These are phyloP conservation scores for Leccinum longicurvipes DNA, from an alignment of 768 basidiomycete species.

Conservation along the genomic window DNA sequence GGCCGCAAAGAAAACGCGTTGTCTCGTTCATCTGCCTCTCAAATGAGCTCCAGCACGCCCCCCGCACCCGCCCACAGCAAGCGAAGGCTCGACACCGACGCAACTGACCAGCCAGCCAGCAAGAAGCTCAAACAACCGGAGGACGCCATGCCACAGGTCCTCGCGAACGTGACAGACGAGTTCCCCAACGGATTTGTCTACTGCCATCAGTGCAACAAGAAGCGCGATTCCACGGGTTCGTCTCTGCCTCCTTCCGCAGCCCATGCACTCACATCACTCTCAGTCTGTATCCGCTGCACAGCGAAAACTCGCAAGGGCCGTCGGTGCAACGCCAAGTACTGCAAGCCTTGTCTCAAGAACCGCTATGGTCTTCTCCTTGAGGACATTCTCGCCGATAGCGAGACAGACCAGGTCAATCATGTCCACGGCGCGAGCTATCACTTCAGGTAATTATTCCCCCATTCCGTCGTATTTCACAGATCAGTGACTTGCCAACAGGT, in stretches of 20 bases:
- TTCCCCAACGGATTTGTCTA: slow-evolving; percentile 43
- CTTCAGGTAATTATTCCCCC: slow-evolving; percentile 46
- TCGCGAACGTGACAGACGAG: slow-evolving; percentile 23
- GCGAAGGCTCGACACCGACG: slow-evolving; percentile 44
- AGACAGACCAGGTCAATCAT: slow-evolving; percentile 26
- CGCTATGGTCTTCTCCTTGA: slow-evolving; percentile 48
- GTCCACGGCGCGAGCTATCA: slow-evolving; percentile 35
- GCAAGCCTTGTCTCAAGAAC: slow-evolving; percentile 63
- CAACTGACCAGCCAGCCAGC: slow-evolving; percentile 12
- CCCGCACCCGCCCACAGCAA: slow-evolving; percentile 38
- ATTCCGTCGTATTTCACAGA: slow-evolving; percentile 6
- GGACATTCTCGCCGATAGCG: slow-evolving; percentile 42
- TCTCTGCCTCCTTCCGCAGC: slow-evolving; percentile 1
- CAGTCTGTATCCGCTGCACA: slow-evolving; percentile 41
- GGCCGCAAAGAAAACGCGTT: slow-evolving; percentile 45
- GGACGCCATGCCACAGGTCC: slow-evolving; percentile 10
- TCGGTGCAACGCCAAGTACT: slow-evolving; percentile 59
- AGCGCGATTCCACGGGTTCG: slow-evolving; percentile 51
- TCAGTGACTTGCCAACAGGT: slow-evolving; percentile 41
- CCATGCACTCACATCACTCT: slow-evolving; percentile 3
- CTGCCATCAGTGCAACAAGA: slow-evolving; percentile 73
- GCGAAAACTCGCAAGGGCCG: slow-evolving; percentile 30
- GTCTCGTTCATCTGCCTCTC: slow-evolving; percentile 36
- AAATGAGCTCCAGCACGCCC: slow-evolving; percentile 30
- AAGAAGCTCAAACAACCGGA: slow-evolving; percentile 32